Conservation (phyloP, 441 rosid species). For the Erodium moschatum region DNA sequence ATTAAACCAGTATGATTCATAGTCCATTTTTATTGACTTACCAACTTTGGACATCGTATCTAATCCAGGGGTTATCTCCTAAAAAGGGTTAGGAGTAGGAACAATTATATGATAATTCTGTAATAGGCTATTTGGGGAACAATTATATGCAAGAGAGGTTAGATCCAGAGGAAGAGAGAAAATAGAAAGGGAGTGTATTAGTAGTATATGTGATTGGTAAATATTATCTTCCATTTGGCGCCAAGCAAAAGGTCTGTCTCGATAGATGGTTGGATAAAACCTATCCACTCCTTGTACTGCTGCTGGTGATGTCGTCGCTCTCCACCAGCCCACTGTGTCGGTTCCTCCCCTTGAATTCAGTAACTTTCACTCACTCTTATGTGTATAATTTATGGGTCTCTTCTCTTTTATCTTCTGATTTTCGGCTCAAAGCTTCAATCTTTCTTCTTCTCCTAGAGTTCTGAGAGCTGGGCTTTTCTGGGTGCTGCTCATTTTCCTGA, state of each 20-base stretch:
- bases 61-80: too few relatives aligned
- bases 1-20: too few relatives aligned
- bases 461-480: neutral
- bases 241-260: slow-evolving; percentile 26
- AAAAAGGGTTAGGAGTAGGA: too few relatives aligned
- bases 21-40: too few relatives aligned
- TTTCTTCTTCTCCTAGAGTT: neutral
- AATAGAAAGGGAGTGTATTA: neutral
- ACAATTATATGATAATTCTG: too few relatives aligned
- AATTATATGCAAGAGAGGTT: too few relatives aligned
- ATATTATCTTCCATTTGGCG: slow-evolving; percentile 34
- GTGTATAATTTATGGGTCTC: neutral
- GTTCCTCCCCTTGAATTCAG: slow-evolving; percentile 6
- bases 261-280: slow-evolving; percentile 22
- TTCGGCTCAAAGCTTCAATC: slow-evolving; percentile 4
- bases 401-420: slow-evolving; percentile 1
- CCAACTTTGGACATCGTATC: too few relatives aligned
- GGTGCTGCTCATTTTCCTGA: neutral
- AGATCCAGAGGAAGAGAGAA: too few relatives aligned
- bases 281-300: slow-evolving; percentile 30
- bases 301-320: slow-evolving; percentile 19
- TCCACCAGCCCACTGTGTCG: slow-evolving; percentile 15
- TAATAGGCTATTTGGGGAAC: too few relatives aligned
- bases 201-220: too few relatives aligned
- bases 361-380: neutral